These are phyloP conservation scores for Lactifluus hygrophoroides DNA, from an alignment of 768 basidiomycete species.

Conservation along the genomic window DNA sequence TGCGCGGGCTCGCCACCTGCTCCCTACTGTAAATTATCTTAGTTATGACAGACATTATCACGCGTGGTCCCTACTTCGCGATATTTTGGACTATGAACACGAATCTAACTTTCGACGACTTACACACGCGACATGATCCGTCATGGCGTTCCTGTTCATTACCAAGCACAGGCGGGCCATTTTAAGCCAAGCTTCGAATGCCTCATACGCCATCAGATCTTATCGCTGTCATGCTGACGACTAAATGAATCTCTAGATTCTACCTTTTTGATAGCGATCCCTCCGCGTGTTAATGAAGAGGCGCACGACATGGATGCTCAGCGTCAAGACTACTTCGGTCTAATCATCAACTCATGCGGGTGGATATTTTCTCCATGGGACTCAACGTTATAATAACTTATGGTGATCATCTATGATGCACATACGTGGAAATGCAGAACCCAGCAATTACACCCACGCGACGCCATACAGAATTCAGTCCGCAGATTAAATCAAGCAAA, in stretches of 20 bases:
- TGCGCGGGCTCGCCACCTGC: neutral
- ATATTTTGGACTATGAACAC: neutral
- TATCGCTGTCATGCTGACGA: too few species aligned
- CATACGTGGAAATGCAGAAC: slow-evolving; percentile 18
- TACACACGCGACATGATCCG: too few species aligned
- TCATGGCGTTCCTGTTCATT: too few species aligned
- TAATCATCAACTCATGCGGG: slow-evolving; percentile 8
- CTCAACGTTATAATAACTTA: slow-evolving; percentile 7
- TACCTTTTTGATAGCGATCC: too few species aligned
- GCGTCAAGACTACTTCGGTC: too few species aligned
- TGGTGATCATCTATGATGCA: slow-evolving; percentile 14
- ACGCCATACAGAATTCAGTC: slow-evolving; percentile 11
- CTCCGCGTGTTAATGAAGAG: too few species aligned
- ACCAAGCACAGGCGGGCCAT: too few species aligned
- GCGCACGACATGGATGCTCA: too few species aligned
- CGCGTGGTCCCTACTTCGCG: neutral
- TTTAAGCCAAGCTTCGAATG: too few species aligned
- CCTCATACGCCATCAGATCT: too few species aligned
- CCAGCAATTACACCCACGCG: slow-evolving; percentile 17
- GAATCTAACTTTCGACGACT: neutral
- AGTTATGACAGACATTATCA: neutral
- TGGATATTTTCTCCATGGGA: slow-evolving; percentile 16
- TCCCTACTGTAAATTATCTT: slow-evolving; percentile 15
- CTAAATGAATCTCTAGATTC: too few species aligned
- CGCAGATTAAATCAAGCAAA: slow-evolving; percentile 17